Evolutionary conservation across 2,329 filamentous ascomycete species (phyloP).

Genomic region (Xylariaceae sp.): DNA sequence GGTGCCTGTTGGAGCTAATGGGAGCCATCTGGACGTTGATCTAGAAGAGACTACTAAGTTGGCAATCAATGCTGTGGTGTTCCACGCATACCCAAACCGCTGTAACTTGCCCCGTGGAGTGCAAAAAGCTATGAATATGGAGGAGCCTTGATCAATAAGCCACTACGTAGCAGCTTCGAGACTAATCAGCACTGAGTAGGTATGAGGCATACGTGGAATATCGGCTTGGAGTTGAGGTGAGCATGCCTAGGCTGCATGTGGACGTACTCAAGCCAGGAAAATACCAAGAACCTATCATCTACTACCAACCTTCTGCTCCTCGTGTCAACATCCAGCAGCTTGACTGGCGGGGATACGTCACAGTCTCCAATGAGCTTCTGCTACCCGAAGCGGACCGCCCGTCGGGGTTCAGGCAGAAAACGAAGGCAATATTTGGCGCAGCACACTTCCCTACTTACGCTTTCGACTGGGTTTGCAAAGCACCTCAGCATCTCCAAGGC

Average conservation of each 20-base stretch:
- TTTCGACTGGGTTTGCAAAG: constrained; percentile 14
- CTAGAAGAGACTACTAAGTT: too few species aligned
- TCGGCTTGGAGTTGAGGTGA: constrained; percentile 10
- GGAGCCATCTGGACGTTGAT: too few species aligned
- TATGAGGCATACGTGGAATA: constrained; percentile 16
- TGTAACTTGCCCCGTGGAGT: too few species aligned
- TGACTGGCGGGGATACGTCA: constrained; percentile 6
- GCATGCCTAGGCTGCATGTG: constrained; percentile 10
- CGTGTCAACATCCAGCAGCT: background rate
- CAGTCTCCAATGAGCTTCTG: constrained; percentile 11
- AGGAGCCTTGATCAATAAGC: too few species aligned
- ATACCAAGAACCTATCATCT: constrained; percentile 9
- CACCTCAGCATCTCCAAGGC: constrained; percentile 6
- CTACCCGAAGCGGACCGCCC: constrained; percentile 13
- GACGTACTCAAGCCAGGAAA: constrained; percentile 5
- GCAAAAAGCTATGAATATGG: too few species aligned
- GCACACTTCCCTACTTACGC: constrained; percentile 11
- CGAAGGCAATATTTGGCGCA: constrained; percentile 11
- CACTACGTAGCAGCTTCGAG: too few species aligned
- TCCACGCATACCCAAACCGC: too few species aligned
- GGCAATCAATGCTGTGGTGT: too few species aligned
- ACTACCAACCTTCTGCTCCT: background rate
- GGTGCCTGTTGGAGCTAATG: too few species aligned
- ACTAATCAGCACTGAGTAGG: background rate
- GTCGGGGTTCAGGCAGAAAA: constrained; percentile 12